A percentile compares a stretch with the other conserved stretches of the same genome.
Conservation (phyloP, 768 basidiomycete species). For the Lactarius tabidus region DNA sequence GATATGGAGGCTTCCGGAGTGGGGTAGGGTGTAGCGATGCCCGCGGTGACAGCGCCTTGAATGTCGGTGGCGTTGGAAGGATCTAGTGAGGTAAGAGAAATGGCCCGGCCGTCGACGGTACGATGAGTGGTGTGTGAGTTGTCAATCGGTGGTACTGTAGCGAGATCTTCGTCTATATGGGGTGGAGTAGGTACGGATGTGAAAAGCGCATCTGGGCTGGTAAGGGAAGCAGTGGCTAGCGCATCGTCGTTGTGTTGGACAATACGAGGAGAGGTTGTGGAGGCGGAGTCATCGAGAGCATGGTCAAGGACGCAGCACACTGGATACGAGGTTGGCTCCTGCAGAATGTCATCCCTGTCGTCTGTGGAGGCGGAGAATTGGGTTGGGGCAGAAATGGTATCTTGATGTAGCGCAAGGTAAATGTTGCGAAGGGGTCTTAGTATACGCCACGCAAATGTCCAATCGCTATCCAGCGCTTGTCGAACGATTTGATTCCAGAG, state of each 20-base stretch:
- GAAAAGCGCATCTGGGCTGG: not conserved
- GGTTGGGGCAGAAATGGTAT: no score
- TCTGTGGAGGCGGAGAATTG: no score
- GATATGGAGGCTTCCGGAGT: no score
- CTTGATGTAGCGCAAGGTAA: no score
- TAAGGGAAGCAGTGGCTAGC: not conserved
- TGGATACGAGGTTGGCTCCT: no score
- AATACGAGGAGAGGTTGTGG: not conserved
- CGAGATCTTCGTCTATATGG: no score
- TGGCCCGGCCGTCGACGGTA: not conserved
- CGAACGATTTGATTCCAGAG: not conserved
- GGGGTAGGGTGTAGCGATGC: no score
- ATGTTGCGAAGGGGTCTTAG: not conserved
- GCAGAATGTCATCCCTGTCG: no score
- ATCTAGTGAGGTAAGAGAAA: not conserved
- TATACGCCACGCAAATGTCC: not conserved
- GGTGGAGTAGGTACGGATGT: not conserved
- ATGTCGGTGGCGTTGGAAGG: not conserved
- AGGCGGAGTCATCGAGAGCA: no score
- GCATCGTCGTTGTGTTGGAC: no score
- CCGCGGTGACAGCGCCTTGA: no score
- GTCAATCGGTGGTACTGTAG: not conserved
- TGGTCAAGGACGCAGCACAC: no score
- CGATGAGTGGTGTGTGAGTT: not conserved
- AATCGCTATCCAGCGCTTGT: not conserved